Conservation (phyloP, 169 alveolate species). For the Plasmodium cynomolgi region DNA sequence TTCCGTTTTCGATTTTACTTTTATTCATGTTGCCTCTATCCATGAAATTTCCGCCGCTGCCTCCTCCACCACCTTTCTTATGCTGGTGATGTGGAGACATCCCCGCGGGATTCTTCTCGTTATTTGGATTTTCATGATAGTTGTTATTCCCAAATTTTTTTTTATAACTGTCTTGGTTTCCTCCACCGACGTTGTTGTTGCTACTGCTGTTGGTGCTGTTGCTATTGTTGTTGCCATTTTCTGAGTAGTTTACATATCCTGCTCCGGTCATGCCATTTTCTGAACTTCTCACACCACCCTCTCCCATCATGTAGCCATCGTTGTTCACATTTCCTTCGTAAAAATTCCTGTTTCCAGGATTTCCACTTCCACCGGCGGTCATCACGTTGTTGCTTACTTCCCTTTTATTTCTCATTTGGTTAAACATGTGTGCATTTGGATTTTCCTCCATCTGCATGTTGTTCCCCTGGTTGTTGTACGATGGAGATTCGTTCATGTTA, state of each 20-base stretch:
- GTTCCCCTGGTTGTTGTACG: conserved; percentile 8
- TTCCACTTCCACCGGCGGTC: neutral
- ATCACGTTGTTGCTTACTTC: conserved; percentile 15
- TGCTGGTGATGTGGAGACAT: conserved; percentile 27
- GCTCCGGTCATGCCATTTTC: neutral
- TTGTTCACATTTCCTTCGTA: conserved; percentile 9
- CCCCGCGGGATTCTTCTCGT: conserved; percentile 3
- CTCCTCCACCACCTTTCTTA: conserved; percentile 23
- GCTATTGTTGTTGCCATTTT: neutral
- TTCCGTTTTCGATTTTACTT: conserved; percentile 1
- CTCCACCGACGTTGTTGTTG: neutral
- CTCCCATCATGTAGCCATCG: neutral
- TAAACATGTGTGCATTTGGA: conserved; percentile 13
- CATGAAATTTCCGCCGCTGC: neutral
- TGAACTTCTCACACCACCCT: neutral
- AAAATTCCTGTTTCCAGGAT: neutral
- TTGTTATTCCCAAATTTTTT: conserved; percentile 30
- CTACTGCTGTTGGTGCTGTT: neutral
- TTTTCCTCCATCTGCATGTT: conserved; percentile 3
- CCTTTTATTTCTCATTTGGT: conserved; percentile 53
- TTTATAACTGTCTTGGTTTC: conserved; percentile 19
- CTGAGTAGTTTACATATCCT: conserved; percentile 17
- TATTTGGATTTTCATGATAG: conserved; percentile 10
- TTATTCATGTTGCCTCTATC: conserved; percentile 18
- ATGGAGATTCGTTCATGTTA: conserved; percentile 16